Conservation (phyloP, 2,329 filamentous ascomycete species). For the Alternaria dauci region DNA sequence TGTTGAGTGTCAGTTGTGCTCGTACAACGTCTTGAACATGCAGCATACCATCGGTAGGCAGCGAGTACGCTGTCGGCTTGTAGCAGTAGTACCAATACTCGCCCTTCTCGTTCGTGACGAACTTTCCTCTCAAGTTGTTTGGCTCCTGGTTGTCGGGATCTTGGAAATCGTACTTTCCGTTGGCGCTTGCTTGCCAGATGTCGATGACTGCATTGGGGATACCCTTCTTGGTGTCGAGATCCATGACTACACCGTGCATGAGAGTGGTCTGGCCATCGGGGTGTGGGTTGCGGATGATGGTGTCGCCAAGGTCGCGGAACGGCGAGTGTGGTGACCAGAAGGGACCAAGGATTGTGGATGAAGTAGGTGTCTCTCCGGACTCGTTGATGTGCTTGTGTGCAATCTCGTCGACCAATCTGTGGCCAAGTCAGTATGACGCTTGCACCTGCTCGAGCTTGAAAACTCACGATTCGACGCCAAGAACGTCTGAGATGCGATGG, state of each 20-base stretch:
- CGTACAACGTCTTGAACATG: neutral
- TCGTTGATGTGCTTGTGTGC: constrained; percentile 71
- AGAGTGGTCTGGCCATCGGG: constrained; percentile 65
- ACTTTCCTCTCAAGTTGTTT: constrained; percentile 81
- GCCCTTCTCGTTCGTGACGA: constrained; percentile 73
- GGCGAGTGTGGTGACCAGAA: constrained; percentile 81
- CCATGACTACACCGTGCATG: constrained; percentile 74
- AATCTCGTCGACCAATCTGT: constrained; percentile 71
- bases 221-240: constrained; percentile 71
- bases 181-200: constrained; percentile 79
- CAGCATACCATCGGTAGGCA: constrained; percentile 67
- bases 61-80: constrained; percentile 75
- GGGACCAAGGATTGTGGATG: constrained; percentile 77
- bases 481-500: constrained; percentile 75
- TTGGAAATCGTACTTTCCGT: constrained; percentile 80
- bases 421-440: neutral
- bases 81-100: constrained; percentile 79
- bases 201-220: constrained; percentile 75
- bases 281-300: constrained; percentile 70
- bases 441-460: neutral
- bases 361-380: constrained; percentile 70
- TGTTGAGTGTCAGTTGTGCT: constrained; percentile 17
- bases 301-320: constrained; percentile 71
- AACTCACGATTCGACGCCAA: constrained; percentile 75
- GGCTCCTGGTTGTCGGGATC: constrained; percentile 74